Evolutionary conservation across 176 grass and related monocot genomes (phyloP), one percentile per base, ranked within the genome.

Genomic region (Raddia distichophylla): DNA sequence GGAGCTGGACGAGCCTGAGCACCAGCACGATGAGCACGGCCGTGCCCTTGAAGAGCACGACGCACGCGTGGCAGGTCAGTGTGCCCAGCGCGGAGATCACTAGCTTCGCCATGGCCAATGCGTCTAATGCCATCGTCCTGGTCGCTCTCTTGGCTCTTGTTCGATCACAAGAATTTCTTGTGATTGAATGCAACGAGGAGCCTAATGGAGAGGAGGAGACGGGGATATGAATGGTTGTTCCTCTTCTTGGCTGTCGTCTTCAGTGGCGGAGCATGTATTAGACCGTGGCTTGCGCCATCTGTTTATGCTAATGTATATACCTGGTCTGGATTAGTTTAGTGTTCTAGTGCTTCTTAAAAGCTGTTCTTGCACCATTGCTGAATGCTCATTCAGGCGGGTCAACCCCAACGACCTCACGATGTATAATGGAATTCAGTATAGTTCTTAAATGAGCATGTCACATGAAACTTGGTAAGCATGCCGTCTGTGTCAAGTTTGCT

Each of bases 11-110:
- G 44, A 89, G 12, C 58, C 75, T 69, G 15, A 89, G 35, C 17
- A 79, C 9, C 1, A 61, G 32, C 22, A 83, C 73, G 19, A 88
- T 10, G 51, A 71, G 17, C 16, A 89, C 10, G 35, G 86, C 37
- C 10, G 81, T 64, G 60, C 81, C 86, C 43, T 84, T 84, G 86
- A 87, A 87, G 51, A 69, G 59, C 58, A 64, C 75, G 9, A 61
- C 17, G 44, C 37, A 79, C 19, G 77, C 17, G 79, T 72, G 59
- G 73, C 71, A 20, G 54, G 48, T 65, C 60, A 33, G 19, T 60
- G 67, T 65, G 56, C 43, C 55, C 32, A 79, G 62, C 9, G 34
- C 74, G 32, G 32, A 32, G 67, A 84, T 73, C 46, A 84, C 43
- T 63, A 89, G 74, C 74, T 84, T 89, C 8, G 17, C 63, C 34